Base-by-base conservation (phyloP, 176 grass and related monocot genomes). In the Musa troglodytarum region DNA sequence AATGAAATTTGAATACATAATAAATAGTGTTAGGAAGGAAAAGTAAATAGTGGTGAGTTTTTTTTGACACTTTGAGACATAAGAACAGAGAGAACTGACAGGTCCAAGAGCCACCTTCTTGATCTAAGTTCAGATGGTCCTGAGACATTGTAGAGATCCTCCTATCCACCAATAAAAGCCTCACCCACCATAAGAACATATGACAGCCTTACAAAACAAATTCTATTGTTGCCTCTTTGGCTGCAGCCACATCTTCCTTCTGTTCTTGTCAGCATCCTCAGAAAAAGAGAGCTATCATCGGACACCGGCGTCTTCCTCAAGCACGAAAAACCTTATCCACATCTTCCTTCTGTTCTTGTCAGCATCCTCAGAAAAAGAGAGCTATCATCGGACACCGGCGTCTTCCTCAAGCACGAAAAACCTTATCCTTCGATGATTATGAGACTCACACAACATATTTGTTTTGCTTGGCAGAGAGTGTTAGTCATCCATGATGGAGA, bases 401-500 rank as follows among this genome's bases (percentile, higher is more conserved):
- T 67, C 25, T 67, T 34, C 64, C 13, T 28, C 12, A 17, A 29
- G 24, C 64, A 67, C 11, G n/a, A n/a, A n/a, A n/a, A 15, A 25
- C 24, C 64, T 67, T 67, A 34, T 67, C 25, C 64, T 34, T 67
- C 1, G 1, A 34, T 11, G 24, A 1, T 15, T 67, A 67, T 15
- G 26, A 67, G 1, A 67, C n/a, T 16, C 12, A 8, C 16, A 21
- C 22, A 29, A 29, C 23, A 12, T 66, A 34, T 20, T 14, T 29
- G 22, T 24, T 14, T 14, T 29, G 2, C 9, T 8, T 29, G 29
- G 12, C 23, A 34, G 25, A 34, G 9, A 66, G 8, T 20, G 56
- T n/a, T 59, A 3, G 1, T 2, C 6, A 70, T 34, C 72, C 72
- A 88, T 84, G 91, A 3, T 90, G 82, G 85, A 93, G 76, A 83